Evolutionary conservation across 768 basidiomycete genomes (phyloP).

Genomic region (Xanthoconium purpureum): DNA sequence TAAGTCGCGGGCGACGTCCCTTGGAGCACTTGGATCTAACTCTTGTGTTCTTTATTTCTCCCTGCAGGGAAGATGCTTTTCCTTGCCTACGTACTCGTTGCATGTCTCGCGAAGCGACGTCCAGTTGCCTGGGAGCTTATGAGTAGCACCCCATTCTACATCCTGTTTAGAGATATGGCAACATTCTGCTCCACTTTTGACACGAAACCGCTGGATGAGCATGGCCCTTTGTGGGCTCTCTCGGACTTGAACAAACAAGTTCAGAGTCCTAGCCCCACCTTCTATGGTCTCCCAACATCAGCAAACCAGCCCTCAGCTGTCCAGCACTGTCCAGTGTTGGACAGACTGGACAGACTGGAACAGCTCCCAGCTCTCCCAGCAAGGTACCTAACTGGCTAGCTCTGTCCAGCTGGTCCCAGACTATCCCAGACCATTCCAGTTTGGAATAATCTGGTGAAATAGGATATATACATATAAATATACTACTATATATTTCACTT

Average conservation of each 20-base stretch:
- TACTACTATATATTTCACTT: too few relatives aligned
- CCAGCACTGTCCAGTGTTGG: too few relatives aligned
- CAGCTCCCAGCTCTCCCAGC: too few relatives aligned
- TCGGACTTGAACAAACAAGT: not conserved
- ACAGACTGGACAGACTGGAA: too few relatives aligned
- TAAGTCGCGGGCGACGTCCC: not conserved
- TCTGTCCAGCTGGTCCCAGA: too few relatives aligned
- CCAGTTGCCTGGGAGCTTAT: not conserved
- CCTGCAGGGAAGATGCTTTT: not conserved
- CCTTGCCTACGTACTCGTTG: not conserved
- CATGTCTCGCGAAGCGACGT: not conserved
- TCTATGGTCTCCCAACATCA: rapidly evolving
- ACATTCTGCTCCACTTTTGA: not conserved
- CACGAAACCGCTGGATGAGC: not conserved
- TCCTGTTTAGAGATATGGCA: not conserved
- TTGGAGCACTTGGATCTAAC: not conserved
- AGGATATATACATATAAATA: too few relatives aligned
- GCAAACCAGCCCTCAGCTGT: too few relatives aligned
- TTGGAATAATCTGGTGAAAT: too few relatives aligned
- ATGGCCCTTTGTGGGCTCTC: not conserved
- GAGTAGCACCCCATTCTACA: not conserved
- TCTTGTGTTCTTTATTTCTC: not conserved
- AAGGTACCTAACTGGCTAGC: too few relatives aligned
- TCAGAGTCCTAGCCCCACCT: not conserved
- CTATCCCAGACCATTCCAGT: too few relatives aligned